These are phyloP conservation scores for Chrysoporthe puriensis DNA, from an alignment of 2,329 filamentous ascomycete genomes.

Conservation along the genomic window DNA sequence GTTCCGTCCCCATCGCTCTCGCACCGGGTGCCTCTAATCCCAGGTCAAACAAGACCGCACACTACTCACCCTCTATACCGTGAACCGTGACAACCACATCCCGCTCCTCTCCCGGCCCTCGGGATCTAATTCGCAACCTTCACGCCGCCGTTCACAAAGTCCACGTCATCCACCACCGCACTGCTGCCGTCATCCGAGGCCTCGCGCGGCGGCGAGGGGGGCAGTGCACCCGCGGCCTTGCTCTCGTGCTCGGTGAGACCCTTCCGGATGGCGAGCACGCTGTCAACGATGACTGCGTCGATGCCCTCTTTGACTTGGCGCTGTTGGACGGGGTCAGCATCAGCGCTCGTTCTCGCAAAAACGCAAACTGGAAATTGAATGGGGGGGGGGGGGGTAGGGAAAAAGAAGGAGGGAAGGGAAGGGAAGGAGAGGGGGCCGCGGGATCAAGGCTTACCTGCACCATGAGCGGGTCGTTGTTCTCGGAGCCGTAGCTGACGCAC, in stretches of 20 bases:
- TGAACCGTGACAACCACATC: background rate
- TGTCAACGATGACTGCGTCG: slow-evolving; percentile 97
- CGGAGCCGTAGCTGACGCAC: slow-evolving; percentile 88
- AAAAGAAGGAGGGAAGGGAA: background rate
- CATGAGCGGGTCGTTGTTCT: slow-evolving; percentile 86
- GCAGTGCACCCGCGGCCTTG: slow-evolving; percentile 12
- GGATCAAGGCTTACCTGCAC: slow-evolving; percentile 68
- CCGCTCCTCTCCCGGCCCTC: background rate
- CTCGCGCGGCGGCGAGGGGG: background rate
- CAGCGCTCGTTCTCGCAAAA: background rate
- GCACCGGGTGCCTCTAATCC: no score
- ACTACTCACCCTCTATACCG: background rate
- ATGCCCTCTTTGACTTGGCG: slow-evolving; percentile 93
- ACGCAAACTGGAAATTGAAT: no score
- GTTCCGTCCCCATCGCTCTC: background rate
- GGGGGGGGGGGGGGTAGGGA: slow-evolving; percentile 28
- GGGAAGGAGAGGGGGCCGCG: slow-evolving; percentile 19
- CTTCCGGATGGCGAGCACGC: slow-evolving; percentile 88
- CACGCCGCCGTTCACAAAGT: slow-evolving; percentile 17
- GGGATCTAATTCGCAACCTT: slow-evolving; percentile 20
- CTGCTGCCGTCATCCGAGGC: slow-evolving; percentile 9
- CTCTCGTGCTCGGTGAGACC: slow-evolving; percentile 65
- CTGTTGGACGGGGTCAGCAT: slow-evolving; percentile 45
- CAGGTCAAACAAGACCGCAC: no score
- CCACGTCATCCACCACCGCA: slow-evolving; percentile 8